These are phyloP conservation scores for Suhomyces vadensis DNA, from an alignment of 805 yeast species.

Conservation along the genomic window DNA sequence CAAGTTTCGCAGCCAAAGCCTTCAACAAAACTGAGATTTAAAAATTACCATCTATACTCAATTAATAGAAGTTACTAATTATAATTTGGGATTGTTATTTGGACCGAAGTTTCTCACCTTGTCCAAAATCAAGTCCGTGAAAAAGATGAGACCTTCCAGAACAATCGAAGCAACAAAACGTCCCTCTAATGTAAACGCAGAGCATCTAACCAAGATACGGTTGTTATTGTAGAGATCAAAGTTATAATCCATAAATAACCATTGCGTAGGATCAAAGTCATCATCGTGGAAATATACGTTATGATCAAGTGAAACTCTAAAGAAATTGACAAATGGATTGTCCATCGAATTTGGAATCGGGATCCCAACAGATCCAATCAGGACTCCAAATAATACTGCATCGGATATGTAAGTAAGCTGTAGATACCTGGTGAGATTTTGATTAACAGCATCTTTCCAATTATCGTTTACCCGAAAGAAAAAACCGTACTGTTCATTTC, in stretches of 20 bases:
- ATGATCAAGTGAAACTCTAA: constrained; percentile 42
- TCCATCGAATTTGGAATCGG: background rate
- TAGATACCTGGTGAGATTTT: constrained; percentile 17
- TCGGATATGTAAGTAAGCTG: constrained; percentile 30
- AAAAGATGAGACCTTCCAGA: constrained; percentile 33
- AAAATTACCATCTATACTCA: too few species aligned
- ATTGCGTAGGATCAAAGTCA: constrained; percentile 36
- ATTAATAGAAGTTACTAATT: too few species aligned
- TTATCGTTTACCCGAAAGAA: constrained; percentile 34
- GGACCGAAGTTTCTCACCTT: background rate
- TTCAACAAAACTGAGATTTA: too few species aligned
- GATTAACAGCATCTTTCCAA: constrained; percentile 22
- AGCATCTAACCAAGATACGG: constrained; percentile 30
- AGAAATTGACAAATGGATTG: constrained; percentile 17
- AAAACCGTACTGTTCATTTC: constrained; percentile 24
- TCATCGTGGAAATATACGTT: constrained; percentile 35
- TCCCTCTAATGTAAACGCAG: constrained; percentile 28
- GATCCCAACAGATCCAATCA: constrained; percentile 26
- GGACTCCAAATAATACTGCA: constrained; percentile 29
- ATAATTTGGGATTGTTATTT: too few species aligned
- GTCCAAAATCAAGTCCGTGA: constrained; percentile 6
- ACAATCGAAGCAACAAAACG: constrained; percentile 29
- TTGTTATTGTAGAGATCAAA: constrained; percentile 34
- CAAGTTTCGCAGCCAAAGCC: too few species aligned
- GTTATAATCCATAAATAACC: constrained; percentile 36